A percentile compares a stretch with the other conserved stretches of the same genome.
These are phyloP conservation scores for Echites panduratus DNA, from an alignment of 257 asterid genomes.

Conservation along the genomic window DNA sequence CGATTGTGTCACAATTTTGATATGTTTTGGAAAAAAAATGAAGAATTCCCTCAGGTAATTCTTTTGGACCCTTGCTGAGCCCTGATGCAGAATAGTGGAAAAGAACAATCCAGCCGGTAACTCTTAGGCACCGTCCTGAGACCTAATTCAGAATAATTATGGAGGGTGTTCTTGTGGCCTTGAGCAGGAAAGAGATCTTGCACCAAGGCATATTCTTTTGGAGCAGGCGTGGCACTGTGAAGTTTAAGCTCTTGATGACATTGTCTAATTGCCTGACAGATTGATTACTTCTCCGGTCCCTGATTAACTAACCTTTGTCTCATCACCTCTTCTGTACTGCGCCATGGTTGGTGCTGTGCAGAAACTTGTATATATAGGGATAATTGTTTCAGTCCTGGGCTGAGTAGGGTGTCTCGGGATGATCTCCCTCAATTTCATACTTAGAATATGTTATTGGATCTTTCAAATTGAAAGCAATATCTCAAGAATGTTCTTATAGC, in stretches of 20 bases:
- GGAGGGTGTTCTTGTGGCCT: conserved; percentile 25
- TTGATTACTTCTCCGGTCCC: conserved; percentile 29
- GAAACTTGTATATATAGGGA: conserved; percentile 48
- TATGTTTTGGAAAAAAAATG: conserved; percentile 10
- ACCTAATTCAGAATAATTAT: conserved; percentile 4
- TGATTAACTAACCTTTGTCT: conserved; percentile 52
- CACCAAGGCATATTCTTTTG: conserved; percentile 39
- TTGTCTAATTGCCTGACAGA: conserved; percentile 17
- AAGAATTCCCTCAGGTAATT: conserved; percentile 15
- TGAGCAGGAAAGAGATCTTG: conserved; percentile 29
- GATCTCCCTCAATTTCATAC: conserved; percentile 42
- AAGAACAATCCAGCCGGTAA: conserved; percentile 16
- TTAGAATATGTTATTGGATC: conserved; percentile 38
- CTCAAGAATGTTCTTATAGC: conserved; percentile 33
- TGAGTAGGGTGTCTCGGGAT: conserved; percentile 40
- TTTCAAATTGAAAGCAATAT: conserved; percentile 18
- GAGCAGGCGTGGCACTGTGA: conserved; percentile 24
- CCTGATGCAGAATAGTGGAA: conserved; percentile 2
- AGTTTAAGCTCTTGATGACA: conserved; percentile 14
- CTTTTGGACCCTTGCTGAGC: not conserved
- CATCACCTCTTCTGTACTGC: conserved; percentile 30
- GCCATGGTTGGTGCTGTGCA: conserved; percentile 33
- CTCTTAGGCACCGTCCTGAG: not conserved
- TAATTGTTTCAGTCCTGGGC: conserved; percentile 29
- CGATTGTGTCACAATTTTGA: conserved; percentile 19